A percentile compares a stretch with the other conserved stretches of the same genome.
Evolutionary conservation across 2,329 filamentous ascomycete genomes (phyloP).

Genomic region (Hymenoscyphus repandus): DNA sequence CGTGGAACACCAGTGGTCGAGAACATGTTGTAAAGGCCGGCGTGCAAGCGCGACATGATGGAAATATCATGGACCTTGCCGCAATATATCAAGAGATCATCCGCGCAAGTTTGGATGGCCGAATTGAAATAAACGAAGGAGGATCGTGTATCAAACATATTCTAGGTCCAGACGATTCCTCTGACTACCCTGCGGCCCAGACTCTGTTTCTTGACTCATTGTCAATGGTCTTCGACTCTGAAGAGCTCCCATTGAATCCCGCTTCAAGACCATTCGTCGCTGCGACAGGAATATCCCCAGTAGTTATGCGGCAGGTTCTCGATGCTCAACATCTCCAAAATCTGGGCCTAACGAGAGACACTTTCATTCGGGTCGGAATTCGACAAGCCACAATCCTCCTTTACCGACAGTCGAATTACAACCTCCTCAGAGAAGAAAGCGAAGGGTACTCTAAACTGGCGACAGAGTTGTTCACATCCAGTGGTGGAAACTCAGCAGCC

Average conservation of each 20-base stretch:
- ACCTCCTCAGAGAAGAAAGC: constrained; percentile 87
- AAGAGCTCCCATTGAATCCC: constrained; percentile 45
- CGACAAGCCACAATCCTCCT: constrained; percentile 88
- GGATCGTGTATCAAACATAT: constrained; percentile 72
- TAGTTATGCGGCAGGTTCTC: constrained; percentile 74
- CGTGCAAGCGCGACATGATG: constrained; percentile 56
- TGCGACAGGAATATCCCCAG: constrained; percentile 65
- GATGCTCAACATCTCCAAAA: constrained; percentile 71
- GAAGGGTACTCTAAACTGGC: constrained; percentile 96
- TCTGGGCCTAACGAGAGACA: constrained; percentile 76
- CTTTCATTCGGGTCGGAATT: constrained; percentile 76
- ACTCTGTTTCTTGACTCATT: constrained; percentile 79
- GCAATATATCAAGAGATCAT: constrained; percentile 81
- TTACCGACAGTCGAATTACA: constrained; percentile 96
- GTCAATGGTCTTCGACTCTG: constrained; percentile 70
- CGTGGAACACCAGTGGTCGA: constrained; percentile 65
- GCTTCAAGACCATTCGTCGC: constrained; percentile 63
- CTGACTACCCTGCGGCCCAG: constrained; percentile 53
- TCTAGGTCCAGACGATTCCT: constrained; percentile 51
- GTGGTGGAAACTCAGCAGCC: constrained; percentile 50
- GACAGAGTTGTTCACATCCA: constrained; percentile 90
- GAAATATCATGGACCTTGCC: constrained; percentile 64
- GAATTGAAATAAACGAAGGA: constrained; percentile 62
- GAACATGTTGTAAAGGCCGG: constrained; percentile 63
- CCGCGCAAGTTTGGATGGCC: constrained; percentile 64